Base-by-base conservation (phyloP, 129 eudicot genomes). In the Ambrosia trifida region DNA sequence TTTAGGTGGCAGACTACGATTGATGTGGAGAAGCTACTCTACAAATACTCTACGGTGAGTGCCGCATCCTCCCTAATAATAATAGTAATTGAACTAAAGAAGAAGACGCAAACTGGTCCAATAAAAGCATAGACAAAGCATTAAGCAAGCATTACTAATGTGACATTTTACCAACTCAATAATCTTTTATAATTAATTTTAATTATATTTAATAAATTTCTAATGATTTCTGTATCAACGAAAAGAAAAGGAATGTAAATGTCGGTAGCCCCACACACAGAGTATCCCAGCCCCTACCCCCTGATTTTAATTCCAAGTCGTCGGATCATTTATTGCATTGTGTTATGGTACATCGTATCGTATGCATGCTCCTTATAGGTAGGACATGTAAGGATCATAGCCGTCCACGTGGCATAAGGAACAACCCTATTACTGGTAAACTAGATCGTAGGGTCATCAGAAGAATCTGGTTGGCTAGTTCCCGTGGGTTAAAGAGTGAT, bases 391-490 rank as follows among this genome's bases (percentile, higher is more conserved):
- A 41, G 38, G 10, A 66, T 76, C 68, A 11, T 1, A 76, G 40
- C 69, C 69, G 40, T 77, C 24, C 77, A 70, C 72, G 81, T 77
- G 81, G 66, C 72, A 14, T 60, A 4, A 30, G 65, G 50, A 70
- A 77, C 81, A 62, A n/a, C 66, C 66, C 75, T 59, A 63, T 70
- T 57, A 68, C 63, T 68, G 62, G 52, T 68, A 31, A 57, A 7
- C 80, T 19, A 58, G 14, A 75, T 56, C 19, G 30, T 76, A 76
- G 74, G 75, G 1, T 19, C 19, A 58, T 64, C 75, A 76, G 80
- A 75, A 50, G 75, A 76, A 68, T 76, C 69, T 76, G 74, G 74
- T 68, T 76, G 80, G 80, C 18, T 54, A 46, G 17, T 41, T 52
- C 30, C 3, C 28, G 8, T 28, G 33, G 69, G 59, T 33, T 35